Percentiles rank a stretch among this genome's conserved stretches.
These are phyloP conservation scores for Avena eriantha DNA, from an alignment of 176 grass and related monocot genomes.

Conservation along the genomic window DNA sequence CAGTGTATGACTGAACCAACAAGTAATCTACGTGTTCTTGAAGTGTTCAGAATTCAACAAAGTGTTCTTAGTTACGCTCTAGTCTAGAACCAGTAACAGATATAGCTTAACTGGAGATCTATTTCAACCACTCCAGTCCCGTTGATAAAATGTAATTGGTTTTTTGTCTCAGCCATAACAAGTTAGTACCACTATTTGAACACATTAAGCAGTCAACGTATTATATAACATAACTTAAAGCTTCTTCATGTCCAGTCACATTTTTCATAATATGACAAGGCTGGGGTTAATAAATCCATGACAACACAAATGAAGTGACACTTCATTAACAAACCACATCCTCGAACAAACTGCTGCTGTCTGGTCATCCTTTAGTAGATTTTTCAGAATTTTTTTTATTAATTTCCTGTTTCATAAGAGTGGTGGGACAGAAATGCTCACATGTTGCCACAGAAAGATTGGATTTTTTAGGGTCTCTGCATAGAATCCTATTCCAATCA, in stretches of 20 bases:
- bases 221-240: neutral
- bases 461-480: neutral
- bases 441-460: neutral
- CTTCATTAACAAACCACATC: neutral
- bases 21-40: neutral
- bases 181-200: neutral
- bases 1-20: neutral
- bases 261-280: neutral
- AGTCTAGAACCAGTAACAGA: neutral
- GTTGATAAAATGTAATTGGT: neutral
- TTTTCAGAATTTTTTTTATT: neutral
- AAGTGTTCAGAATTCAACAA: neutral
- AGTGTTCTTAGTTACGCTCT: constrained; percentile 2
- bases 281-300: neutral
- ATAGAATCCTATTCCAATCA: neutral
- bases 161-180: neutral
- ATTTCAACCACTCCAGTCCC: constrained; percentile 10
- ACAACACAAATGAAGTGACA: neutral
- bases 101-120: neutral
- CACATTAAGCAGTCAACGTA: neutral
- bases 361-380: neutral
- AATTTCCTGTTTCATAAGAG: neutral
- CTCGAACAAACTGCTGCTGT: neutral
- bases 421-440: neutral
- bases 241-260: neutral